These are phyloP conservation scores for Chlamydomonas sphaeroides DNA, from an alignment of 139 green algal species.

Conservation along the genomic window DNA sequence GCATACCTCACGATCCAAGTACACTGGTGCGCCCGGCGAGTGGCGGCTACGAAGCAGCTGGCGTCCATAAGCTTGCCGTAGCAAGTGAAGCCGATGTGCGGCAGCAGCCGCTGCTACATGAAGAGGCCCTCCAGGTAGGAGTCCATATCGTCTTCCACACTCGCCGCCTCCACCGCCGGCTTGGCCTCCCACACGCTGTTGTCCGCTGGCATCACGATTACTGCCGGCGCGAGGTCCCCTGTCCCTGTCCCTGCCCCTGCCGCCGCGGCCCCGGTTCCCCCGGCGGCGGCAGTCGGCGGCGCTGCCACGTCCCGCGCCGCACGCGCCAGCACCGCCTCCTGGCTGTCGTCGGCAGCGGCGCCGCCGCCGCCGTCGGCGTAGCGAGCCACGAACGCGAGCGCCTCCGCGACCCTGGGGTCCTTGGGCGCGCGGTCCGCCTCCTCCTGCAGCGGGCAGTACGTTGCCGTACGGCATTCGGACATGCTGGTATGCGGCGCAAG, in stretches of 20 bases:
- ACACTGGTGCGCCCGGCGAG: too few species aligned
- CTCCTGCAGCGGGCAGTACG: too few species aligned
- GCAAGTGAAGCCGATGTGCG: too few species aligned
- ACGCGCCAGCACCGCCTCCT: neutral
- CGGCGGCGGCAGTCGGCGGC: neutral
- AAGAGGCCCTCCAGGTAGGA: conserved; percentile 56
- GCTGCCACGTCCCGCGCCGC: conserved; percentile 32
- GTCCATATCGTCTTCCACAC: conserved; percentile 54
- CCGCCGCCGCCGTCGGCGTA: neutral
- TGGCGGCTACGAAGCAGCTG: too few species aligned
- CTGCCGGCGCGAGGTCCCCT: neutral
- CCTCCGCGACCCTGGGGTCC: conserved; percentile 23
- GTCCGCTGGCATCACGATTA: conserved; percentile 42
- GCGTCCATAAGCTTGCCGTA: too few species aligned
- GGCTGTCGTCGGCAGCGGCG: neutral
- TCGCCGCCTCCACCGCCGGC: conserved; percentile 23
- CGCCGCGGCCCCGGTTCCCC: neutral
- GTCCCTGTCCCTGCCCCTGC: neutral
- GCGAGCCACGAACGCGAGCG: conserved; percentile 16
- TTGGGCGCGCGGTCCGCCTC: neutral
- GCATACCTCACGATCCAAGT: too few species aligned
- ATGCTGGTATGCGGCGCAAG: too few species aligned
- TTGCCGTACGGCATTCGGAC: too few species aligned
- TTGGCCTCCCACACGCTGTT: conserved; percentile 54
- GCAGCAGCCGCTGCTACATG: neutral